Percentiles rank a stretch among this genome's conserved stretches.
These are phyloP conservation scores for Macaranga tanarius DNA, from an alignment of 441 rosid species.

Conservation along the genomic window DNA sequence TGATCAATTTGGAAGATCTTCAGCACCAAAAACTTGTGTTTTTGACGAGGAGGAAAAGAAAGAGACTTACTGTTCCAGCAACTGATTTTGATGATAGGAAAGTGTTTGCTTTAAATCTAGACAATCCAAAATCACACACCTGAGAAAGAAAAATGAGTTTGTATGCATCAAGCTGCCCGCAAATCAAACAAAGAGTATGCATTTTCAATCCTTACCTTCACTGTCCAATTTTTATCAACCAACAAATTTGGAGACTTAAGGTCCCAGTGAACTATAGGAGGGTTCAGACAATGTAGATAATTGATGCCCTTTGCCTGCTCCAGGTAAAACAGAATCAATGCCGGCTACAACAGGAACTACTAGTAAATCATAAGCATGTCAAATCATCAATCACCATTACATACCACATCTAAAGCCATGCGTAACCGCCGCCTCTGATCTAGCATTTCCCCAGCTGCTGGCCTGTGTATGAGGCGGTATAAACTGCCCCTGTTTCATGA, in stretches of 20 bases:
- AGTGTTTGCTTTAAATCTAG: conserved; percentile 93
- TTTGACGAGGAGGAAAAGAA: not conserved
- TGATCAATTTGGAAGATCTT: not conserved
- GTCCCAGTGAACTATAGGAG: conserved; percentile 98
- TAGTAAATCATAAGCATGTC: conserved; percentile 5
- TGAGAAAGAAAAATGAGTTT: conserved; percentile 26
- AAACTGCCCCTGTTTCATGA: conserved; percentile 77
- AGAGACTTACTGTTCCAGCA: conserved; percentile 86
- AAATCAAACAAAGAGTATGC: not conserved
- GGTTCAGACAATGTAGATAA: conserved; percentile 86
- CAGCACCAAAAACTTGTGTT: not conserved
- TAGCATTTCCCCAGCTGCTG: conserved; percentile 76
- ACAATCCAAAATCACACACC: conserved; percentile 97
- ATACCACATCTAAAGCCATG: conserved; percentile 94
- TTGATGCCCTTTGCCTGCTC: conserved; percentile 95
- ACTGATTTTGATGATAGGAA: conserved; percentile 92
- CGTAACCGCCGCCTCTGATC: conserved; percentile 87
- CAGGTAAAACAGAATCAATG: conserved; percentile 25
- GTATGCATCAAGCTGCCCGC: conserved; percentile 8
- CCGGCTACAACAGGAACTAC: not conserved
- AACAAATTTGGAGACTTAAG: conserved; percentile 89
- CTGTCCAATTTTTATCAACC: conserved; percentile 95
- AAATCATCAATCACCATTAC: conserved; percentile 24
- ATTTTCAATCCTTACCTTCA: conserved; percentile 52
- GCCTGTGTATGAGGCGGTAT: conserved; percentile 84